Evolutionary conservation across 106 monocot genomes (phyloP), one percentile per base, ranked within the genome.

Genomic region (Phalaenopsis equestris): DNA sequence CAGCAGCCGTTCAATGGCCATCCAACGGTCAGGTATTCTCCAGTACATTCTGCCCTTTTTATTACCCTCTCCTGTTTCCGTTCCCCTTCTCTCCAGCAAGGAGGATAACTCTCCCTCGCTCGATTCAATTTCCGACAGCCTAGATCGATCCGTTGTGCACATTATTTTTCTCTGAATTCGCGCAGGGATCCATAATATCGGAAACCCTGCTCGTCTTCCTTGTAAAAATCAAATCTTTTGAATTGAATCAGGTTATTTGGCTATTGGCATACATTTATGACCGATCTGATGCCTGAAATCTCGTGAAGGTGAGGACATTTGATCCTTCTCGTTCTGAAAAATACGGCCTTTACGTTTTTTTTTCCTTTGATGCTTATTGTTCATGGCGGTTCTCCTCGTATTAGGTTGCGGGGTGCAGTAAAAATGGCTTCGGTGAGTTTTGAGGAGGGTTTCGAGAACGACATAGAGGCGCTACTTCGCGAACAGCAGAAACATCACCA

Each of bases 401-500:
- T 77, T 77, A 77, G 52, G 76, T 52, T 72, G 70, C 38, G 49
- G 47, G 41, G 42, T 49, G 79, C 30, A 3, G 76, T 76, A 49
- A 76, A 76, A 24, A 76, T 76, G 76, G 76, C 76, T 49, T 76
- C 76, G 24, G 76, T 76, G 67, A 77, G 67, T 72, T 78, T 78
- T 16, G 82, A 78, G 30, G 82, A 78, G 16, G 77, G 67, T 37
- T 72, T 78, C 55, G 82, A 81, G 74, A 75, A 75, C 23, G 56
- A 83, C 68, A 77, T 83, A 49, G 82, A 83, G 39, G 67, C 68
- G 6, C 38, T 83, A 41, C 82, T 83, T 24, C 16, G 82, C 41
- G 82, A 83, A n/a, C 78, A 56, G 57, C 77, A 48, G 24, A 47
- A 77, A 77, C 10, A 91, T 36, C 41, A 81, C 46, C 85, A 81